Conservation (phyloP, 352 stramenopile genomes). For the Phytophthora cactorum region DNA sequence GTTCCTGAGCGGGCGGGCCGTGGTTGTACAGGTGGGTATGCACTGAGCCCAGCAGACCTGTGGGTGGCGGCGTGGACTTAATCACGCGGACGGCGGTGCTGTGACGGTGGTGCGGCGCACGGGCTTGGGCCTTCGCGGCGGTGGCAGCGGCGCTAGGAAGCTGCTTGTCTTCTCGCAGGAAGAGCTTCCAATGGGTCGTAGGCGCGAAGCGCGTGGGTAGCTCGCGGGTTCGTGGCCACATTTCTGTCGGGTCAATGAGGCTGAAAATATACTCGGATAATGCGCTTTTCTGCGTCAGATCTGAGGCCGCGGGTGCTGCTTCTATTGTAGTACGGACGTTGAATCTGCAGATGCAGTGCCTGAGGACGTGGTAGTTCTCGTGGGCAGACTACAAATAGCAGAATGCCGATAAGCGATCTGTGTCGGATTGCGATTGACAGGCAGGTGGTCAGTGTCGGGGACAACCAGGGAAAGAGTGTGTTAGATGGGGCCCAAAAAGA, state of each 20-base stretch:
- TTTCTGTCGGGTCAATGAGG: slow-evolving; percentile 3
- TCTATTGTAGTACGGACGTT: slow-evolving; percentile 4
- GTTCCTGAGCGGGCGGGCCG: slow-evolving; percentile 12
- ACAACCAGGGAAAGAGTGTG: slow-evolving; percentile 10
- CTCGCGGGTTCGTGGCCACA: slow-evolving; percentile 42
- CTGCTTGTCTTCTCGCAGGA: slow-evolving; percentile 34
- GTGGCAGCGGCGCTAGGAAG: slow-evolving; percentile 15
- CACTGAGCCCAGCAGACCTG: slow-evolving; percentile 20
- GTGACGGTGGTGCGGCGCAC: slow-evolving; percentile 35
- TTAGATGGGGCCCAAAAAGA: neutral
- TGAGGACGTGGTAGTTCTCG: slow-evolving; percentile 12
- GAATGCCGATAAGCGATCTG: slow-evolving; percentile 6
- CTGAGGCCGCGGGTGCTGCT: slow-evolving; percentile 1
- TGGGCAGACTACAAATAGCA: slow-evolving; percentile 30
- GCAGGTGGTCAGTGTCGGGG: slow-evolving; percentile 9
- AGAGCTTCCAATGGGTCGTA: slow-evolving; percentile 38
- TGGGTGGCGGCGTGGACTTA: slow-evolving; percentile 8
- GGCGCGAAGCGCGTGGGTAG: slow-evolving; percentile 37
- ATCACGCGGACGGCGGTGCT: slow-evolving; percentile 21
- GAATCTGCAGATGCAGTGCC: slow-evolving; percentile 8
- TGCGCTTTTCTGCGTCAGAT: neutral
- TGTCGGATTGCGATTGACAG: slow-evolving; percentile 10
- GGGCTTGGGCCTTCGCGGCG: slow-evolving; percentile 15
- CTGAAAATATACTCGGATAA: slow-evolving; percentile 21
- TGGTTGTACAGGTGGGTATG: slow-evolving; percentile 26